Percentiles rank a stretch among this genome's conserved stretches.
Conservation (phyloP, 192 early-diverging fungal genomes). For the Powellomyces hirtus region DNA sequence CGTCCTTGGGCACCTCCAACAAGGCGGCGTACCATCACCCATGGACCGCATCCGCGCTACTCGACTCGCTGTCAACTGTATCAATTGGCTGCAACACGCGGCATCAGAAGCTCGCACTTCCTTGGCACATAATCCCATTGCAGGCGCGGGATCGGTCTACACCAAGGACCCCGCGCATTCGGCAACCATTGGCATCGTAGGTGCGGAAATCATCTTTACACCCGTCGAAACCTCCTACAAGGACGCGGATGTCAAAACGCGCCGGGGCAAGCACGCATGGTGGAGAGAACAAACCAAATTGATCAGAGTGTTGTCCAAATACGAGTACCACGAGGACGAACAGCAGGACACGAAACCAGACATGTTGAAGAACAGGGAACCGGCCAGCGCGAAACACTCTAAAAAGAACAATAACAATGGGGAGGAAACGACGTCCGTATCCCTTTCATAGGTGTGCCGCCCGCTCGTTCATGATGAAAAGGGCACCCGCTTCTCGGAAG, state of each 20-base stretch:
- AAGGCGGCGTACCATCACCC: constrained; percentile 91
- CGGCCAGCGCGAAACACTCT: background rate
- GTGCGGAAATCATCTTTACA: constrained; percentile 70
- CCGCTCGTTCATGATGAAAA: no score
- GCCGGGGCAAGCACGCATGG: constrained; percentile 77
- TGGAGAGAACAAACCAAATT: constrained; percentile 35
- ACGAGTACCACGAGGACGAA: constrained; percentile 41
- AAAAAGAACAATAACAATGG: background rate
- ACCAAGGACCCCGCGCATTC: constrained; percentile 57
- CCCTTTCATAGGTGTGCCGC: no score
- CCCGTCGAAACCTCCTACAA: constrained; percentile 63
- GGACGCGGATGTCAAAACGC: constrained; percentile 80
- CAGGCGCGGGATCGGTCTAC: constrained; percentile 31
- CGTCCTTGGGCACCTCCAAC: constrained; percentile 93
- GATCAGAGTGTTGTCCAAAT: constrained; percentile 48
- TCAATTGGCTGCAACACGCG: constrained; percentile 80
- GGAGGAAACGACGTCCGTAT: no score
- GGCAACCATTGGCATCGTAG: constrained; percentile 78
- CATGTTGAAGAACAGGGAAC: constrained; percentile 23
- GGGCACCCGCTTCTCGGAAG: no score
- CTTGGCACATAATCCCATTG: background rate
- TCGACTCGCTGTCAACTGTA: constrained; percentile 72
- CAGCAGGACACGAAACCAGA: constrained; percentile 10
- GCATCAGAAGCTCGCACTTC: constrained; percentile 49
- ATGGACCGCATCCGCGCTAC: constrained; percentile 94